Conservation (phyloP, 2,329 filamentous ascomycete species). For the Xylaria sp. region DNA sequence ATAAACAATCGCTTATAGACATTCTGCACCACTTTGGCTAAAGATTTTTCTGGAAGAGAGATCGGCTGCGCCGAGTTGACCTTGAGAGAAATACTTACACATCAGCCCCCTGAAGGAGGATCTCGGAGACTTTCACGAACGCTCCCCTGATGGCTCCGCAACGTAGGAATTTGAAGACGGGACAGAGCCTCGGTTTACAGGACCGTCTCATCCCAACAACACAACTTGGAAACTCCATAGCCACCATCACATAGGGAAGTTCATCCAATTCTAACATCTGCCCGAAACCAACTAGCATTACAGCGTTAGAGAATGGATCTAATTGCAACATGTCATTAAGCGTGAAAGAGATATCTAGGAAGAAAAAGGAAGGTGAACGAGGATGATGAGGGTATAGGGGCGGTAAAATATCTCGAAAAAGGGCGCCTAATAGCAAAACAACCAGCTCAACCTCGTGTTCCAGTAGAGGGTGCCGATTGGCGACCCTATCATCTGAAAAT, state of each 20-base stretch:
- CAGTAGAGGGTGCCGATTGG: conserved; percentile 6
- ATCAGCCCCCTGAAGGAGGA: not conserved
- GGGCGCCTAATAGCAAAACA: conserved; percentile 20
- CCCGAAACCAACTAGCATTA: conserved; percentile 7
- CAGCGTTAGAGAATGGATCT: not conserved
- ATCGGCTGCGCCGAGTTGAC: conserved; percentile 2
- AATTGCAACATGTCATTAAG: conserved; percentile 1
- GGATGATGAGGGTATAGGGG: conserved; percentile 10
- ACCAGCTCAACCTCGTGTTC: conserved; percentile 12
- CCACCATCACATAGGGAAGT: not conserved
- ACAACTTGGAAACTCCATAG: not conserved
- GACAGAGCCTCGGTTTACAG: not conserved
- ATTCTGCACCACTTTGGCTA: not conserved
- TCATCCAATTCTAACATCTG: not conserved
- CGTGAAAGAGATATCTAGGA: not conserved
- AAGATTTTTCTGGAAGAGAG: not conserved
- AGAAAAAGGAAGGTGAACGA: conserved; percentile 27
- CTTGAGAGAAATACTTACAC: not conserved
- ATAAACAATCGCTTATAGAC: conserved; percentile 6
- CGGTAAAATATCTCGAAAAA: conserved; percentile 5
- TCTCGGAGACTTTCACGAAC: conserved; percentile 11
- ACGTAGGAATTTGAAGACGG: conserved; percentile 2
- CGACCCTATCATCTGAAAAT: conserved; percentile 27
- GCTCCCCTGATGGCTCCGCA: not conserved
- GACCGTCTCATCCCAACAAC: not conserved